Percentiles rank a stretch among this genome's conserved stretches.
Evolutionary conservation across 2,329 filamentous ascomycete species (phyloP).

Genomic region (Tolypocladium inflatum): DNA sequence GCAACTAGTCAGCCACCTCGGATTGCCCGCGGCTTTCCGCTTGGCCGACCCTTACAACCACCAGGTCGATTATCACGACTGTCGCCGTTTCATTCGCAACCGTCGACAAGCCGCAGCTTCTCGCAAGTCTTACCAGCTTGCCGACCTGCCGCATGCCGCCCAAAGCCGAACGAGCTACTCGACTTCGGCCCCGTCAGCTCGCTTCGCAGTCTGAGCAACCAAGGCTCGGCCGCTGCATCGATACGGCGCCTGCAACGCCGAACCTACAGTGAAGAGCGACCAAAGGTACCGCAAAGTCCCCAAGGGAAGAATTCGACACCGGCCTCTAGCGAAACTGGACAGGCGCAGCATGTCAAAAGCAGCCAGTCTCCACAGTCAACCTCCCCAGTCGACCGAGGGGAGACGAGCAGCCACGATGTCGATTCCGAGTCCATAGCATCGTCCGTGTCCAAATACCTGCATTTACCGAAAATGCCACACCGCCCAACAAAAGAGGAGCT

Average conservation of each 20-base stretch:
- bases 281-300: background rate
- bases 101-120: background rate
- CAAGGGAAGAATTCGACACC: background rate
- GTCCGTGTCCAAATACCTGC: conserved; percentile 50
- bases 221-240: background rate
- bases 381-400: background rate
- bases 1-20: conserved; percentile 14
- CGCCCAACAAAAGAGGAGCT: conserved; percentile 90
- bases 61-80: conserved; percentile 2
- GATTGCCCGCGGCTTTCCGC: conserved; percentile 1
- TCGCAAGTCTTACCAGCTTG: background rate
- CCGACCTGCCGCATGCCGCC: background rate
- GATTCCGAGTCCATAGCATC: conserved; percentile 33
- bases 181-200: background rate
- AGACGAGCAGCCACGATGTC: conserved; percentile 4
- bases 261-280: background rate
- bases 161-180: background rate
- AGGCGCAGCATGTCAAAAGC: background rate
- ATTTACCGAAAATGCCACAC: conserved; percentile 64
- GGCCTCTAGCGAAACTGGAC: background rate
- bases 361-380: no score
- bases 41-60: background rate
- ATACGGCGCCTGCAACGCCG: conserved; percentile 1
- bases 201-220: background rate
- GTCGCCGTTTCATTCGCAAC: background rate